Conservation (phyloP, 2,329 filamentous ascomycete species). For the Orbilia javanica region DNA sequence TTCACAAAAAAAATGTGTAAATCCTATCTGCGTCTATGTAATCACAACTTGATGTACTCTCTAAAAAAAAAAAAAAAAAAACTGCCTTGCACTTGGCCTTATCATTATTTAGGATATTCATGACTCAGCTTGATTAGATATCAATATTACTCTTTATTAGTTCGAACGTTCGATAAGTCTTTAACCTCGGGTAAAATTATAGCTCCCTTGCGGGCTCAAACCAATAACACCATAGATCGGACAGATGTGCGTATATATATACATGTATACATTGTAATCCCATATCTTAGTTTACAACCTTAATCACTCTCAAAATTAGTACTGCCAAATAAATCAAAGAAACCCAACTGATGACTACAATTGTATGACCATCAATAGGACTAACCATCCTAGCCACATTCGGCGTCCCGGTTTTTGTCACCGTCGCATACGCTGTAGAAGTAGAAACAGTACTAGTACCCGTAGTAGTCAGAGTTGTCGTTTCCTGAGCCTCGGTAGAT, state of each 20-base stretch:
- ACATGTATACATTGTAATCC: background rate
- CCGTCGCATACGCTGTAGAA: conserved; percentile 36
- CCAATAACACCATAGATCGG: background rate
- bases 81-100: too few species aligned
- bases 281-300: conserved; percentile 3
- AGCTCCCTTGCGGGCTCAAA: too few species aligned
- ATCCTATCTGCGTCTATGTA: too few species aligned
- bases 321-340: conserved; percentile 37
- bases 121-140: background rate
- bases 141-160: background rate
- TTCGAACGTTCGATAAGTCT: too few species aligned
- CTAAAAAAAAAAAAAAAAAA: too few species aligned
- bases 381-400: conserved; percentile 2
- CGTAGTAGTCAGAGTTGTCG: conserved; percentile 26
- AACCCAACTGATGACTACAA: conserved; percentile 32
- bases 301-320: conserved; percentile 40
- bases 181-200: background rate
- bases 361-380: background rate
- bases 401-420: conserved; percentile 35
- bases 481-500: conserved; percentile 27
- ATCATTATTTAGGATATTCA: background rate
- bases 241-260: background rate
- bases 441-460: conserved; percentile 39
- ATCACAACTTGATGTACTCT: too few species aligned
- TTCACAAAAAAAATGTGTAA: background rate